phyloP scores from a whole-genome alignment of 2,329 filamentous ascomycete genomes.

The Claviceps monticola region DNA sequence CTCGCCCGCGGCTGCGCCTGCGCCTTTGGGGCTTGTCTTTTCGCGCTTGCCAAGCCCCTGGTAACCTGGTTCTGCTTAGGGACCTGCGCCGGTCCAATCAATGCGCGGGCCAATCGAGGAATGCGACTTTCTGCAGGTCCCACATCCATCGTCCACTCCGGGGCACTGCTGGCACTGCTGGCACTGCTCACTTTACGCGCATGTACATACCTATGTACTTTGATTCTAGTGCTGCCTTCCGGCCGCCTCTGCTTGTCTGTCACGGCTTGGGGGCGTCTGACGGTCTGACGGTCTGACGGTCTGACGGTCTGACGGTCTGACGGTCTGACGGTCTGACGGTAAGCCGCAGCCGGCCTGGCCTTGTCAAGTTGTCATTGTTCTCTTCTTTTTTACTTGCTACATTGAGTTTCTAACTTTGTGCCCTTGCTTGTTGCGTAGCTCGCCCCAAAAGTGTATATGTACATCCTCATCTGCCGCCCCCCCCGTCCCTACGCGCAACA shows the following conservation, averaged over 20 bases:
- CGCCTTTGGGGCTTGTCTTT: background rate
- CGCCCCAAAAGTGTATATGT: background rate
- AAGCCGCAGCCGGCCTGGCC: background rate
- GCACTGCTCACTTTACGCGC: background rate
- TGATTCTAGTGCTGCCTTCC: background rate
- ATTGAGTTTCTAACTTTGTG: background rate
- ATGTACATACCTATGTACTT: background rate
- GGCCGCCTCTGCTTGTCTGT: background rate
- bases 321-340: background rate
- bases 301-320: no score
- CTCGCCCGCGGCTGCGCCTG: background rate
- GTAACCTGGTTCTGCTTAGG: background rate
- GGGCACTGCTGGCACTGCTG: no score
- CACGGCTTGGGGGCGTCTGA: background rate
- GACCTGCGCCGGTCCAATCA: background rate
- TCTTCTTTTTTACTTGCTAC: background rate
- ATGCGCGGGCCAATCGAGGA: background rate
- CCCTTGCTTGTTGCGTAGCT: background rate
- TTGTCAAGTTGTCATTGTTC: background rate
- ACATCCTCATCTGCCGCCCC: background rate
- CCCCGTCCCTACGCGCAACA: background rate
- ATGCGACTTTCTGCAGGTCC: background rate
- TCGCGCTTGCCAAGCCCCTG: background rate
- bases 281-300: no score
- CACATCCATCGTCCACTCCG: slow-evolving; percentile 1